These are phyloP conservation scores for Pythium utonaiense DNA, from an alignment of 352 stramenopile species.

Conservation along the genomic window DNA sequence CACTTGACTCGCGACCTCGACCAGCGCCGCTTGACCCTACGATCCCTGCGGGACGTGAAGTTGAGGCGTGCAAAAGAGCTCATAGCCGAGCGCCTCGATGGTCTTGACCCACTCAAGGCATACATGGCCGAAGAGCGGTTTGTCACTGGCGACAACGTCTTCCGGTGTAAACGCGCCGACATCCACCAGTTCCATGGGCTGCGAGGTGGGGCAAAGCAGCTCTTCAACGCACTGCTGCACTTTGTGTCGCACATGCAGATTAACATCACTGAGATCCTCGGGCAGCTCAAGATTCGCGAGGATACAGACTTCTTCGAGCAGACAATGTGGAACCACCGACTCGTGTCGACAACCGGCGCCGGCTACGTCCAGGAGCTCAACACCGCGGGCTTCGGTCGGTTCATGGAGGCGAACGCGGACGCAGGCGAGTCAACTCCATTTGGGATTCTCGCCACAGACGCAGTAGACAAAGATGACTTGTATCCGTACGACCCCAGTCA, in stretches of 20 bases:
- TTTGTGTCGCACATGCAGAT: slow-evolving; percentile 52
- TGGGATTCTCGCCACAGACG: slow-evolving; percentile 31
- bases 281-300: slow-evolving; percentile 47
- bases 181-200: slow-evolving; percentile 36
- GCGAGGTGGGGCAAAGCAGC: slow-evolving; percentile 29
- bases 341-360: slow-evolving; percentile 27
- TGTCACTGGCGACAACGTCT: neutral
- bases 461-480: slow-evolving; percentile 45
- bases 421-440: too few relatives aligned
- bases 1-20: slow-evolving; percentile 7
- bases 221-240: slow-evolving; percentile 42
- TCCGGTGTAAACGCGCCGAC: neutral
- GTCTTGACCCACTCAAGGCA: slow-evolving; percentile 3
- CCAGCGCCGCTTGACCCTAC: slow-evolving; percentile 5
- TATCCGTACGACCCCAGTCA: slow-evolving; percentile 36
- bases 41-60: slow-evolving; percentile 21
- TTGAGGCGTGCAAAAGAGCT: slow-evolving; percentile 24
- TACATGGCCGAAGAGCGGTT: slow-evolving; percentile 10
- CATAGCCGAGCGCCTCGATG: neutral
- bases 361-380: slow-evolving; percentile 18
- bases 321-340: slow-evolving; percentile 37
- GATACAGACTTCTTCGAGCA: slow-evolving; percentile 35
- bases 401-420: too few relatives aligned
- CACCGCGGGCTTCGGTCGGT: slow-evolving; percentile 26
- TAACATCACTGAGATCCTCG: slow-evolving; percentile 43